A percentile compares a stretch with the other conserved stretches of the same genome.
Conservation (phyloP, 1,139 yeast species). For the Hyphopichia wangnamkhiaoensis region DNA sequence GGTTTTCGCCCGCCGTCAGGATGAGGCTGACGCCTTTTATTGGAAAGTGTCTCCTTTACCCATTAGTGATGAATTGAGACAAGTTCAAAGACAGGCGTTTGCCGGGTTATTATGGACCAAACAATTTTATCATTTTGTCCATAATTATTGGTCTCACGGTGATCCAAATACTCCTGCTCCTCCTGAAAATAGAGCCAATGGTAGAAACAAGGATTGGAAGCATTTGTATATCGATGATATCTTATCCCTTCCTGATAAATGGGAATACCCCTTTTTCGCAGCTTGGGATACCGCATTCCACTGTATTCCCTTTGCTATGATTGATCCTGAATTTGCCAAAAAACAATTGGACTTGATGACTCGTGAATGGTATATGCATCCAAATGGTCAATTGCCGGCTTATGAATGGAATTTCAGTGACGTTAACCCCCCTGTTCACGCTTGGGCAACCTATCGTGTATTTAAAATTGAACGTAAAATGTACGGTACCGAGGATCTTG, state of each 20-base stretch:
- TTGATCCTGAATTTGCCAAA: conserved; percentile 93
- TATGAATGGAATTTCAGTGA: conserved; percentile 97
- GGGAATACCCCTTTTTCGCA: conserved; percentile 97
- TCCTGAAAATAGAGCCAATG: conserved; percentile 76
- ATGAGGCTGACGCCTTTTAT: conserved; percentile 92
- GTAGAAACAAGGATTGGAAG: conserved; percentile 87
- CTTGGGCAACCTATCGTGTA: conserved; percentile 93
- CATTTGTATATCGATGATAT: conserved; percentile 89
- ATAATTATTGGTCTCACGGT: conserved; percentile 86
- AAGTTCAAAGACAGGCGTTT: conserved; percentile 90
- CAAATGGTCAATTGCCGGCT: conserved; percentile 98
- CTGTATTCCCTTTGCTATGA: conserved; percentile 90
- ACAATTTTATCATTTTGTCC: conserved; percentile 88
- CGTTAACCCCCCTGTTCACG: conserved; percentile 97
- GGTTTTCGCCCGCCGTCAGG: conserved; percentile 72
- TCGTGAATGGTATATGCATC: conserved; percentile 98
- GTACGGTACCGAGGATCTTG: conserved; percentile 80
- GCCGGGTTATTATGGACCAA: conserved; percentile 95
- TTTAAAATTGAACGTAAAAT: conserved; percentile 87
- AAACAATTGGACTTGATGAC: conserved; percentile 84
- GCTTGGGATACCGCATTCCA: conserved; percentile 99
- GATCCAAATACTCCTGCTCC: conserved; percentile 81
- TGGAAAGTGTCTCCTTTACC: conserved; percentile 90
- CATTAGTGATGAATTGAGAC: conserved; percentile 76
- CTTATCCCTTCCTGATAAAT: conserved; percentile 89